phyloP scores from a whole-genome alignment of 768 basidiomycete genomes.

The Rubroboletus pulcherrimus region DNA sequence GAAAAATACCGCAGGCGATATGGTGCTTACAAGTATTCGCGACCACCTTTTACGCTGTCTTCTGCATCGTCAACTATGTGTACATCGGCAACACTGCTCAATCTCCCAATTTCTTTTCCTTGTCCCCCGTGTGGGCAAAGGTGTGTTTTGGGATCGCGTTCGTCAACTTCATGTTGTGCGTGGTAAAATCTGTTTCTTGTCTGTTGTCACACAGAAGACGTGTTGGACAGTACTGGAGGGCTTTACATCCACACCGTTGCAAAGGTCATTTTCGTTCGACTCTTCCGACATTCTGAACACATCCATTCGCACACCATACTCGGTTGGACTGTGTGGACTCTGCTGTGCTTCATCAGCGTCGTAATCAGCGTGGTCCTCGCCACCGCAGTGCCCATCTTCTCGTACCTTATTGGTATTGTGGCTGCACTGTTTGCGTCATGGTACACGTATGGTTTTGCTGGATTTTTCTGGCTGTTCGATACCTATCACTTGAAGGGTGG shows the following conservation, averaged over 20 bases:
- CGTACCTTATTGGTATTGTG: constrained; percentile 49
- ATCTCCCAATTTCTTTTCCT: constrained; percentile 8
- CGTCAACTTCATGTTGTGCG: constrained; percentile 49
- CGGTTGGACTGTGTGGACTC: constrained; percentile 48
- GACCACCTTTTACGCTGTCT: constrained; percentile 48
- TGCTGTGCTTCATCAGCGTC: constrained; percentile 35
- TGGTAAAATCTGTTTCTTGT: not conserved
- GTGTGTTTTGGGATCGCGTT: constrained; percentile 46
- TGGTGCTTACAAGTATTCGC: constrained; percentile 53
- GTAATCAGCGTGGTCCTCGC: constrained; percentile 45
- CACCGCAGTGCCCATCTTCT: constrained; percentile 52
- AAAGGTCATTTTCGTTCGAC: constrained; percentile 49
- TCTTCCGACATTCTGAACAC: constrained; percentile 45
- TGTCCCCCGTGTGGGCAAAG: constrained; percentile 42
- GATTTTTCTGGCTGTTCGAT: constrained; percentile 54
- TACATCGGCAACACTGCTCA: constrained; percentile 39
- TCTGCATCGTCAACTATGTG: constrained; percentile 42
- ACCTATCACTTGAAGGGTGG: constrained; percentile 41
- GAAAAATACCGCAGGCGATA: constrained; percentile 30
- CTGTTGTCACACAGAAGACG: not conserved
- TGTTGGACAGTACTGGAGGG: constrained; percentile 36
- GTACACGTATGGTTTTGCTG: constrained; percentile 53
- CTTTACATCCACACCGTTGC: constrained; percentile 51
- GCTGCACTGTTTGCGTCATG: constrained; percentile 56
- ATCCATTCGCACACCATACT: constrained; percentile 47